Evolutionary conservation across 306 rosid genomes (phyloP), one percentile per base, ranked within the genome.

Genomic region (Ormosia emarginata): DNA sequence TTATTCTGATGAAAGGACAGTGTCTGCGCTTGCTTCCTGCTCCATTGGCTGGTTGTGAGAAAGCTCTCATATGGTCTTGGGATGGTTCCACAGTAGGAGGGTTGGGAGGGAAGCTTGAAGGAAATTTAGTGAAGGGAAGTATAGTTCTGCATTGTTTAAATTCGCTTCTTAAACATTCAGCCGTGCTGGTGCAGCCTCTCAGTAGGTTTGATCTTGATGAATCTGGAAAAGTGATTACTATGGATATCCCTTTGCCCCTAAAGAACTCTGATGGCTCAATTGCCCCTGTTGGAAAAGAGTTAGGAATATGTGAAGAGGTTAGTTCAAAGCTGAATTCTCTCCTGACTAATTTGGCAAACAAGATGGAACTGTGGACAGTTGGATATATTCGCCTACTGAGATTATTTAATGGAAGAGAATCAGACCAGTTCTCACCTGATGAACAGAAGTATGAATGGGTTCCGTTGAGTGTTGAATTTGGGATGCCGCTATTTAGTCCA

Each of bases 11-110:
- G 99, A 96, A 96, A 87, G 99, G 99, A 62, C 97, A 96, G 80
- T 93, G 97, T 83, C 69, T 93, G 80, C 94, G 97, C 59, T 83
- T 88, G 66, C 98, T 95, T 87, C 99, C 99, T 83, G 99, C 98
- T 59, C 99, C 99, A 47, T 89, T 95, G 90, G 94, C 97, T 82
- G 97, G 94, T 41, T 95, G 99, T 81, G 97, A 90, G 90, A 95
- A 95, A 81, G 99, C 99, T 81, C 91, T 93, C 74, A 58, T 95
- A 87, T 95, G 98, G 98, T 93, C 98, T 87, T 95, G 97, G 99
- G 99, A 93, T 84, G 96, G 96, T 78, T 87, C 97, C 76, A 52
- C 93, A 11, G 81, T 95, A 55, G 99, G 98, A 75, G 99, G 98
- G 55, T 81, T 95, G 88, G 99, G 99, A 82, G 92, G 96, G 79